Conservation (phyloP, 345 rosid genomes). For the Iberis pinnata region DNA sequence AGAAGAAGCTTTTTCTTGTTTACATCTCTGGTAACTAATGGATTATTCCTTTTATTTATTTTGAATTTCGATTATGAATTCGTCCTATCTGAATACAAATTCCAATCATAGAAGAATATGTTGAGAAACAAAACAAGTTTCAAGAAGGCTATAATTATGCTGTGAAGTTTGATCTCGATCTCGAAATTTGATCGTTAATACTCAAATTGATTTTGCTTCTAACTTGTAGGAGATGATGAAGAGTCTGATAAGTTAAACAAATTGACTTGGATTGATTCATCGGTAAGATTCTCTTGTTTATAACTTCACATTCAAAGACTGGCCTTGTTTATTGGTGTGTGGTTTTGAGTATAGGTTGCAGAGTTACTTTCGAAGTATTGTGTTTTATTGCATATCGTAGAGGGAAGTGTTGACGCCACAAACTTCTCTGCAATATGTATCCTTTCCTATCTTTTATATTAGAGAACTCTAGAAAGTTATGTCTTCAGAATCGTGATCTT, state of each 20-base stretch:
- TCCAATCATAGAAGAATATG: neutral
- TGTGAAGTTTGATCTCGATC: neutral
- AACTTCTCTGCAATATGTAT: conserved; percentile 84
- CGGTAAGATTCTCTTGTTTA: conserved; percentile 27
- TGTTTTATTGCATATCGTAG: conserved; percentile 53
- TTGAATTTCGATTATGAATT: neutral
- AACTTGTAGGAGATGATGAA: conserved; percentile 44
- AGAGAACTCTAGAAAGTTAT: conserved; percentile 5
- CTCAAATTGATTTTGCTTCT: neutral
- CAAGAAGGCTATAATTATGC: neutral
- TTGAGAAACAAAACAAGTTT: too few species aligned
- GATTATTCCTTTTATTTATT: neutral
- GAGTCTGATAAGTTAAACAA: conserved; percentile 50
- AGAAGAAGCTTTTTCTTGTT: conserved; percentile 80
- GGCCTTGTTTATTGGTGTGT: conserved; percentile 6
- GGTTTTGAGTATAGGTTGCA: conserved; percentile 42
- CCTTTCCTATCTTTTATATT: conserved; percentile 38
- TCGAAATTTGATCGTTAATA: neutral
- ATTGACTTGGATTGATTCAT: conserved; percentile 52
- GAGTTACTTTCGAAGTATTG: conserved; percentile 72
- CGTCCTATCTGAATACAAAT: neutral
- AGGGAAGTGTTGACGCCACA: conserved; percentile 52
- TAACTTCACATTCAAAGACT: neutral
- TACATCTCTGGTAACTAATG: conserved; percentile 55
- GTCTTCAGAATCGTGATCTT: conserved; percentile 33